A percentile compares a stretch with the other conserved stretches of the same genome.
These are phyloP conservation scores for Wallacemonas collosoma DNA, from an alignment of 208 protist genomes.

Conservation along the genomic window DNA sequence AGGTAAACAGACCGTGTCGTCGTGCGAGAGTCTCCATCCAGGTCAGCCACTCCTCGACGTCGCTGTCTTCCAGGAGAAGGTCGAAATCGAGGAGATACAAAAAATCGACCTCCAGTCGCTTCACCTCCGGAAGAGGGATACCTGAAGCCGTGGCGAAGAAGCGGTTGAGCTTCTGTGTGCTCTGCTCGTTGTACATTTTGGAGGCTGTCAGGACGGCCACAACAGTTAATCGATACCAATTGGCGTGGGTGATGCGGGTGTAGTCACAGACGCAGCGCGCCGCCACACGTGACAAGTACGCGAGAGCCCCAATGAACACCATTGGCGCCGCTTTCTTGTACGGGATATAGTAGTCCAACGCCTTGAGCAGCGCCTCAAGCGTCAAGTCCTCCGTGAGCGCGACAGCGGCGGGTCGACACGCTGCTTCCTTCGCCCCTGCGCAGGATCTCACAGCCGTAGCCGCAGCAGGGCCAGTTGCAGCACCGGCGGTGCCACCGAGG, in stretches of 20 bases:
- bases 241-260: constrained; percentile 59
- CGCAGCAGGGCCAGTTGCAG: constrained; percentile 17
- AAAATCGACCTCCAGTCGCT: constrained; percentile 79
- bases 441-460: no score
- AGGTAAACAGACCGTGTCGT: constrained; percentile 48
- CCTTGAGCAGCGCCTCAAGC: constrained; percentile 40
- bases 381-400: constrained; percentile 8
- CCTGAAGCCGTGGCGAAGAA: constrained; percentile 53
- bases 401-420: background rate
- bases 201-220: constrained; percentile 71
- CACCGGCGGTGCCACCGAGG: constrained; percentile 26
- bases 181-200: constrained; percentile 89
- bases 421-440: no score
- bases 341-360: constrained; percentile 28
- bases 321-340: constrained; percentile 56
- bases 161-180: constrained; percentile 50
- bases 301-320: constrained; percentile 78
- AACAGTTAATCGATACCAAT: constrained; percentile 81
- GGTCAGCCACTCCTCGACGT: constrained; percentile 69
- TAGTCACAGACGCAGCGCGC: constrained; percentile 46
- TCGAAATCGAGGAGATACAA: constrained; percentile 86
- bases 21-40: constrained; percentile 81
- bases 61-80: constrained; percentile 68
- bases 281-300: constrained; percentile 74
- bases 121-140: constrained; percentile 65